phyloP scores from a whole-genome alignment of 2,329 filamentous ascomycete genomes.

The Alternaria infectoria region DNA sequence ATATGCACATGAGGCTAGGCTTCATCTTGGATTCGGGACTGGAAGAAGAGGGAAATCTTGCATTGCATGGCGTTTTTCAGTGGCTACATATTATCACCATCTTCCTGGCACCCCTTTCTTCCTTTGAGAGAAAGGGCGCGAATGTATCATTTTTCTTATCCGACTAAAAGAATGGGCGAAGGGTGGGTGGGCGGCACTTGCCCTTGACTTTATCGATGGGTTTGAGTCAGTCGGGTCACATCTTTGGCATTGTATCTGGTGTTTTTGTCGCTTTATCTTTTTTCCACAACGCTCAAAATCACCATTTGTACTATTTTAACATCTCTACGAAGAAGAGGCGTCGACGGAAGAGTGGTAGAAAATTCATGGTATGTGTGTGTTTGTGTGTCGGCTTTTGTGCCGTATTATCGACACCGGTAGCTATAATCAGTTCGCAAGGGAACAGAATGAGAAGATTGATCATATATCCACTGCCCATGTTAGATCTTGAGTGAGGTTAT shows the following conservation, averaged over 20 bases:
- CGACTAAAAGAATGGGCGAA: neutral
- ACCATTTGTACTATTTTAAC: conserved; percentile 1
- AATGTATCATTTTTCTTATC: neutral
- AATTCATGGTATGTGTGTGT: neutral
- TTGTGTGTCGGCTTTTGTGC: neutral
- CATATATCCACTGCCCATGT: neutral
- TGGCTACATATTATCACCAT: neutral
- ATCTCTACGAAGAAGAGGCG: neutral
- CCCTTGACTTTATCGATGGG: neutral
- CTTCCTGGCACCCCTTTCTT: neutral
- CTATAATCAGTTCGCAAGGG: neutral
- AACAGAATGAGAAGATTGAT: neutral
- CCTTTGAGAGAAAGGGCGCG: neutral
- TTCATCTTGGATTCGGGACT: neutral
- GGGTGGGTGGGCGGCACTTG: neutral
- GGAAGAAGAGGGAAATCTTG: neutral
- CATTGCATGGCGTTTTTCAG: conserved; percentile 2
- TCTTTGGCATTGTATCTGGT: conserved; percentile 1
- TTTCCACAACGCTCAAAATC: neutral
- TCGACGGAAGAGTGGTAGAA: neutral
- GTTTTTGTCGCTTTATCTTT: neutral
- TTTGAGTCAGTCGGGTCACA: neutral
- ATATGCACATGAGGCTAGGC: neutral
- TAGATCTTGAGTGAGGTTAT: neutral
- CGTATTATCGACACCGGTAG: neutral